Conservation (phyloP, 129 eudicot genomes). For the Tanacetum coccineum region DNA sequence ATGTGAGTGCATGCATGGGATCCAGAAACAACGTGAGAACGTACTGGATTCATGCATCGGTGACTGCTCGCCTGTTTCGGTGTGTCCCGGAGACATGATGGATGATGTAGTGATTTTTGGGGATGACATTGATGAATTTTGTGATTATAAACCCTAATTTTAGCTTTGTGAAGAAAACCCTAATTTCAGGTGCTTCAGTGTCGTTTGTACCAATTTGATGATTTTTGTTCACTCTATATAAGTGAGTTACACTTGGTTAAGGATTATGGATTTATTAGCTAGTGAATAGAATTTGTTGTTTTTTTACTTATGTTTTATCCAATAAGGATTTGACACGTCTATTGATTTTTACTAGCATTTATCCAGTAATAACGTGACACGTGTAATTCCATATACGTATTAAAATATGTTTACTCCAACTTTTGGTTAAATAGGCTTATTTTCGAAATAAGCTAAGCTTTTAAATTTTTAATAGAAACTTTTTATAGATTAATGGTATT, state of each 20-base stretch:
- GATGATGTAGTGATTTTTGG: background rate
- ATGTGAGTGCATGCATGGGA: conserved; percentile 39
- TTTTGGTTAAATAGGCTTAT: too few species aligned
- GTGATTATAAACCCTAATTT: conserved; percentile 9
- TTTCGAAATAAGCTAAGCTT: too few species aligned
- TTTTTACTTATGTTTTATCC: background rate
- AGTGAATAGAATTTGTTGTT: background rate
- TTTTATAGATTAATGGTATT: too few species aligned
- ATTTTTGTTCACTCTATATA: background rate
- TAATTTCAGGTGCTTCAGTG: background rate
- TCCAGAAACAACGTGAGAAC: conserved; percentile 31
- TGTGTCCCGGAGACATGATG: background rate
- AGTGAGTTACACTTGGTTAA: too few species aligned
- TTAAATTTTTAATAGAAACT: too few species aligned
- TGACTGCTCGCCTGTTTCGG: conserved; percentile 22
- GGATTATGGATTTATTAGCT: too few species aligned
- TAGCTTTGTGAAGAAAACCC: background rate
- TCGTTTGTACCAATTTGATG: background rate
- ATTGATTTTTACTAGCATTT: too few species aligned
- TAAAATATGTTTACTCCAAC: too few species aligned
- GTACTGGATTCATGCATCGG: conserved; percentile 22
- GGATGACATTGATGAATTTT: background rate
- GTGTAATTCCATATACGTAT: too few species aligned
- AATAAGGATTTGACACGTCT: too few species aligned
- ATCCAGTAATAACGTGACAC: too few species aligned